Evolutionary conservation across 495 filamentous ascomycete genomes (phyloP).

Genomic region (Antarctomyces pellizariae): DNA sequence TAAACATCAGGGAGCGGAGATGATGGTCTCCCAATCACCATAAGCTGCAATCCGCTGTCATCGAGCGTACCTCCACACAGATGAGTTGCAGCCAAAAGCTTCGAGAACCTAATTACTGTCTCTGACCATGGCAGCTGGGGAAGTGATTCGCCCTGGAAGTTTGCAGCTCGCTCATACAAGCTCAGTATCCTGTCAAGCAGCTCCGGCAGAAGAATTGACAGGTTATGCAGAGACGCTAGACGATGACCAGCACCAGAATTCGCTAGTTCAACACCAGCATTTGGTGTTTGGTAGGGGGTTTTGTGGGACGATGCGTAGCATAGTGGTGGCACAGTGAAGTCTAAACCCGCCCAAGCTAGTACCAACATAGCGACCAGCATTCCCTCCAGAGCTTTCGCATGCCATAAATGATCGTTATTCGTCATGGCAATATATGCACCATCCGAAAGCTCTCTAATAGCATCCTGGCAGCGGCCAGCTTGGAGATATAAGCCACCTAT

Average conservation of each 20-base stretch:
- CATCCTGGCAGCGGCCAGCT: conserved; percentile 75
- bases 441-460: conserved; percentile 64
- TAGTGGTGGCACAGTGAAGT: conserved; percentile 53
- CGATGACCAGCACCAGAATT: conserved; percentile 23
- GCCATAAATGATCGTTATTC: conserved; percentile 82
- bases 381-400: conserved; percentile 82
- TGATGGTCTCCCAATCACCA: conserved; percentile 33
- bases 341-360: conserved; percentile 62
- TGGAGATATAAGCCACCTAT: conserved; percentile 72
- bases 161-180: conserved; percentile 51
- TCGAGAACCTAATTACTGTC: conserved; percentile 55
- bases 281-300: conserved; percentile 12
- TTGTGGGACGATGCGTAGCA: conserved; percentile 25
- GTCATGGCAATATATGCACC: conserved; percentile 53
- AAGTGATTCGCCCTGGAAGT: conserved; percentile 56
- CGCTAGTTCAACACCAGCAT: conserved; percentile 21
- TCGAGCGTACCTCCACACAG: conserved; percentile 42
- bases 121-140: conserved; percentile 67
- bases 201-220: conserved; percentile 41
- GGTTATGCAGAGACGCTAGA: conserved; percentile 33
- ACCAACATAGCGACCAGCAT: conserved; percentile 63
- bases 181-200: conserved; percentile 63
- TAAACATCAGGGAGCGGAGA: conserved; percentile 10
- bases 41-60: conserved; percentile 38
- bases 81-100: conserved; percentile 46